These are phyloP conservation scores for Salix purpurea DNA, from an alignment of 345 rosid genomes.

Conservation along the genomic window DNA sequence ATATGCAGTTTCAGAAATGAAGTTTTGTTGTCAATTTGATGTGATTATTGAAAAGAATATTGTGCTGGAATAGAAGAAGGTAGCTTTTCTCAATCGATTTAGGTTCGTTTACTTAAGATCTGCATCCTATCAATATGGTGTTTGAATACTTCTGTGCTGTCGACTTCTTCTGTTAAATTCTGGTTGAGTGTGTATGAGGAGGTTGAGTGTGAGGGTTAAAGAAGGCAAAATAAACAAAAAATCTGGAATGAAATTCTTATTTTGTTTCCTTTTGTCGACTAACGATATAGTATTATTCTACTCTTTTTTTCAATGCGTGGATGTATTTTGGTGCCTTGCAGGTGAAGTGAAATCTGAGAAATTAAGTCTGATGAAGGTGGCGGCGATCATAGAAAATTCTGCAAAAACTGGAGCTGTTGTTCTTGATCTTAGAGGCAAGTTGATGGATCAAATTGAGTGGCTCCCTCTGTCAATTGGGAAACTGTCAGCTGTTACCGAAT, in stretches of 20 bases:
- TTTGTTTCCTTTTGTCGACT: not conserved
- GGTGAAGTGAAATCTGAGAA: constrained; percentile 38
- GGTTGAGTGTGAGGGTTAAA: not conserved
- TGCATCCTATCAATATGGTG: not conserved
- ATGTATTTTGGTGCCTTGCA: constrained; percentile 22
- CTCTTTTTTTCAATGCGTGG: not conserved
- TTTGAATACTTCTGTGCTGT: not conserved
- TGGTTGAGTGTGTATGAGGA: not conserved
- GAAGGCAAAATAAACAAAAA: not conserved
- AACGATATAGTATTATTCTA: not conserved
- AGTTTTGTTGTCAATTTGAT: not conserved
- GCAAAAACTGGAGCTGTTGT: constrained; percentile 37
- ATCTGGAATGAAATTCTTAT: not conserved
- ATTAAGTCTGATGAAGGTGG: constrained; percentile 53
- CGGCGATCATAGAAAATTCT: constrained; percentile 51
- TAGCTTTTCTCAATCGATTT: not conserved
- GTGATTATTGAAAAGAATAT: not conserved
- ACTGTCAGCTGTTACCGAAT: constrained; percentile 34
- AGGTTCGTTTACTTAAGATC: not conserved
- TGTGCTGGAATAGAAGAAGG: not conserved
- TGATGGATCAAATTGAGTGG: constrained; percentile 64
- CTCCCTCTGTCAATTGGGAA: constrained; percentile 62
- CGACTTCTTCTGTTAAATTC: not conserved
- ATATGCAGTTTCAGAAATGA: not conserved
- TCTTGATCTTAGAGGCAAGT: constrained; percentile 54